A percentile compares a stretch with the other conserved stretches of the same genome.
Evolutionary conservation across 2,329 filamentous ascomycete genomes (phyloP).

Genomic region (Myriosclerotinia duriaeana): DNA sequence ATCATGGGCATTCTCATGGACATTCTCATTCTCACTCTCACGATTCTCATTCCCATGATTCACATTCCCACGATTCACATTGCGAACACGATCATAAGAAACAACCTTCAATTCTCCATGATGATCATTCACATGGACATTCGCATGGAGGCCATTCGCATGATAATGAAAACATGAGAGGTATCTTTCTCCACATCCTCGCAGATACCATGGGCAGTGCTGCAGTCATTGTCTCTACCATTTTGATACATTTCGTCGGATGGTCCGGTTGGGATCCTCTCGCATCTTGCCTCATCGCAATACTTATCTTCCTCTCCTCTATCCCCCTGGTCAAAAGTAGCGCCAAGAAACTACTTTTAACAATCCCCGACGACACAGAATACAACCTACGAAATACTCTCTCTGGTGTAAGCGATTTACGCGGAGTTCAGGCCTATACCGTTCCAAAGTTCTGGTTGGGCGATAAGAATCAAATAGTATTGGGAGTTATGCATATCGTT

Average conservation of each 20-base stretch:
- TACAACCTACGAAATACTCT: slow-evolving; percentile 85
- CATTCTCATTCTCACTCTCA: slow-evolving; percentile 42
- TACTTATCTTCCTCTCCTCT: slow-evolving; percentile 90
- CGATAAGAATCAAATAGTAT: slow-evolving; percentile 61
- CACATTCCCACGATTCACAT: not conserved
- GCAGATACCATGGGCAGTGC: slow-evolving; percentile 93
- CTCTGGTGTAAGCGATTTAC: slow-evolving; percentile 75
- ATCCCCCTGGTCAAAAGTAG: slow-evolving; percentile 83
- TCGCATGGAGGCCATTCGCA: slow-evolving; percentile 47
- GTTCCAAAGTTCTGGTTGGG: slow-evolving; percentile 93
- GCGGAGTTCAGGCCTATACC: slow-evolving; percentile 81
- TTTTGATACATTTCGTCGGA: slow-evolving; percentile 80
- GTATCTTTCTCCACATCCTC: slow-evolving; percentile 92
- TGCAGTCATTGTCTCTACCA: slow-evolving; percentile 88
- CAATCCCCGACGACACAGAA: slow-evolving; percentile 80
- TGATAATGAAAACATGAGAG: slow-evolving; percentile 96
- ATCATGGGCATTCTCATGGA: slow-evolving; percentile 40
- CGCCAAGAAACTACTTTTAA: slow-evolving; percentile 78
- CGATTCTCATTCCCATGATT: not conserved
- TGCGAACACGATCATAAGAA: slow-evolving; percentile 36
- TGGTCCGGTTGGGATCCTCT: slow-evolving; percentile 96
- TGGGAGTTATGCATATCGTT: slow-evolving; percentile 85
- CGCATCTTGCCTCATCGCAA: slow-evolving; percentile 88
- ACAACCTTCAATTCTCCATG: slow-evolving; percentile 21
- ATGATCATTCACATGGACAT: slow-evolving; percentile 43